Base-by-base conservation (phyloP, 2,329 filamentous ascomycete species). In the Clonostachys solani region DNA sequence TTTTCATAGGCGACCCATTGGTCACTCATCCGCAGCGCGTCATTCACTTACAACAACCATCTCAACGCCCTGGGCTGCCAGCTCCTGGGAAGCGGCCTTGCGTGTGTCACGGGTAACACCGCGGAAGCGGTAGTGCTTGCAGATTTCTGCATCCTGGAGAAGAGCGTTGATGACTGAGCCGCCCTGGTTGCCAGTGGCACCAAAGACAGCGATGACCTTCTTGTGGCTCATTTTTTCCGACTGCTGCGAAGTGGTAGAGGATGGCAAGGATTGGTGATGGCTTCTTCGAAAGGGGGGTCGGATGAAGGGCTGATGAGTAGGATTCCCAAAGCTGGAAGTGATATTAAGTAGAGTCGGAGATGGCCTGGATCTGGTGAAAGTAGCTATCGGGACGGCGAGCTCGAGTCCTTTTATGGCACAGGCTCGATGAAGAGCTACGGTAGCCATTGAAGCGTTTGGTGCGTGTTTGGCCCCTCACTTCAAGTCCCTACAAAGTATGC, bases 151-250 rank as follows among this genome's bases (percentile, higher is more conserved):
- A 61, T 79, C 70, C 46, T 63, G 64, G 50, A 78, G 71, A 50
- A 78, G 64, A 45, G 63, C 60, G 4, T 58, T 50, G 47, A 76
- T 63, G 33, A 78, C 71, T 33, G 72, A 74, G 35, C 69, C 69
- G 40, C 74, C 75, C 56, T 79, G 74, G 50, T 68, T 66, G 47
- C 73, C 74, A 4, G 74, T 76, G 45, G 71, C 71, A 23, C 73
- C 73, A 44, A 75, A 75, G n/a, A 74, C 68, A 12, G 66, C 64
- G 18, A 70, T 52, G 42, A 68, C 58, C 49, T 67, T 68, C 23
- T 29, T 29, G 23, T 29, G 23, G 23, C 23, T 29, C 23, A 29
- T 29, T 29, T 29, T 29, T 29, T 10, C 23, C 10, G 23, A 10
- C 23, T 29, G 23, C 23, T 10, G 23, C 23, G 23, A 29, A 9